phyloP scores from a whole-genome alignment of 257 asterid species.

The Sherardia arvensis region DNA sequence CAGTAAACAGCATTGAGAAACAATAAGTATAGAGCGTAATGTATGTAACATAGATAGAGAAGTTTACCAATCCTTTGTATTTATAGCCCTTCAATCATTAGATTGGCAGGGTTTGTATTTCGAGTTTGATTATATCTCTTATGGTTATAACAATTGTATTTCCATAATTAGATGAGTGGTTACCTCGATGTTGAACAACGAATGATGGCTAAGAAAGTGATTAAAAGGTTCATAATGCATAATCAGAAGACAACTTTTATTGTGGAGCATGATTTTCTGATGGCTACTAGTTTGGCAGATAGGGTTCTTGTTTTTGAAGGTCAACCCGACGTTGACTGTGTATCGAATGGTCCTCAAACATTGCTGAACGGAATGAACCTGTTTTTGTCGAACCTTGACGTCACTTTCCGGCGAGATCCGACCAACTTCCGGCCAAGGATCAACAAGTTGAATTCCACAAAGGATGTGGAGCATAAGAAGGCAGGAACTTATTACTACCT shows the following conservation, averaged over 20 bases:
- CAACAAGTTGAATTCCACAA: conserved; percentile 85
- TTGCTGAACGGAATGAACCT: conserved; percentile 94
- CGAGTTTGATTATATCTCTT: too few relatives aligned
- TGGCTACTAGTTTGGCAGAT: conserved; percentile 98
- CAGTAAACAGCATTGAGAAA: too few relatives aligned
- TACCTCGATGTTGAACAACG: conserved; percentile 99
- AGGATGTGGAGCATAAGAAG: conserved; percentile 89
- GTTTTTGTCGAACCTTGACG: conserved; percentile 86
- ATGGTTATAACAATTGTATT: too few relatives aligned
- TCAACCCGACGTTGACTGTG: conserved; percentile 68
- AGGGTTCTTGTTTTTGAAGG: conserved; percentile 94
- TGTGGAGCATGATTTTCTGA: conserved; percentile 93
- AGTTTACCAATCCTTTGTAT: too few relatives aligned
- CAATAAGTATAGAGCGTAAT: too few relatives aligned
- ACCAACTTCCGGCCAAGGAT: conserved; percentile 90
- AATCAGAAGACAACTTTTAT: conserved; percentile 92
- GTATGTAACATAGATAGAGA: too few relatives aligned
- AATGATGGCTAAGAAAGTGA: conserved; percentile 92
- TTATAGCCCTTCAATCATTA: too few relatives aligned
- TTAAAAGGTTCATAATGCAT: conserved; percentile 90
- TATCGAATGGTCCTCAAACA: conserved; percentile 88
- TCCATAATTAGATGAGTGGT: too few relatives aligned
- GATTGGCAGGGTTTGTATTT: too few relatives aligned
- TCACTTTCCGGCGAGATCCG: conserved; percentile 94
- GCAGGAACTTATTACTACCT: conserved; percentile 93